Base-by-base conservation (phyloP, 2,329 filamentous ascomycete genomes). In the Neonectria ditissima region DNA sequence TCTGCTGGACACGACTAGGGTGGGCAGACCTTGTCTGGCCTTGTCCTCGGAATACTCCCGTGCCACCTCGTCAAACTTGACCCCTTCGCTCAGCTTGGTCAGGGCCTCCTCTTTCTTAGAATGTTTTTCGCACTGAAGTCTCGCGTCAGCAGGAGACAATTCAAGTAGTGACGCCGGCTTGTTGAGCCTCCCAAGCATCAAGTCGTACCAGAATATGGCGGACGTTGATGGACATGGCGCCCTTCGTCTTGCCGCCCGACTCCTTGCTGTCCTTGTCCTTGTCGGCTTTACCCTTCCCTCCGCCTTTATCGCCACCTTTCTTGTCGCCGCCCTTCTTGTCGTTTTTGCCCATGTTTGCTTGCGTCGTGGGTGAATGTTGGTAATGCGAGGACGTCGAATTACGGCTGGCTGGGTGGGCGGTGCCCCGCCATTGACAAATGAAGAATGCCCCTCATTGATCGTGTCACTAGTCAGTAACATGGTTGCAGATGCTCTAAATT, bases 81-180 rank as follows among this genome's bases (percentile, higher is more conserved):
- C 83, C 1, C 91, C 90, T 4, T 83, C 86, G 41, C 84, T 84
- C 55, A 94, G 78, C 79, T 92, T 91, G 60, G 85, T 86, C 16
- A 93, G 76, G 0, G 92, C 92, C 75, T 93, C 89, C 74, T 93
- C 91, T 75, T 93, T 94, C 77, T 90, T 92, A n/a, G 82, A 80
- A 75, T 93, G 89, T 75, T 94, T 94, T 75, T 90, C 89, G 72
- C 92, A 94, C 81, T 89, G 51, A 28, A 24, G 4, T 10, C 39
- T 26, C 32, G 53, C 13, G 59, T 71, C 32, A 72, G 65, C 39
- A 56, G 45, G 45, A 2, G 4, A 34, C 37, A 22, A 55, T 41
- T 32, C 14, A 45, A 34, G 28, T 13, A 50, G 43, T 14, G 10
- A 18, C 18, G 32, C n/a, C 65, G 77, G n/a, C 4, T 26, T n/a